A percentile compares a stretch with the other conserved stretches of the same genome.
These are phyloP conservation scores for Zarea fungicola DNA, from an alignment of 2,329 filamentous ascomycete species.

Conservation along the genomic window DNA sequence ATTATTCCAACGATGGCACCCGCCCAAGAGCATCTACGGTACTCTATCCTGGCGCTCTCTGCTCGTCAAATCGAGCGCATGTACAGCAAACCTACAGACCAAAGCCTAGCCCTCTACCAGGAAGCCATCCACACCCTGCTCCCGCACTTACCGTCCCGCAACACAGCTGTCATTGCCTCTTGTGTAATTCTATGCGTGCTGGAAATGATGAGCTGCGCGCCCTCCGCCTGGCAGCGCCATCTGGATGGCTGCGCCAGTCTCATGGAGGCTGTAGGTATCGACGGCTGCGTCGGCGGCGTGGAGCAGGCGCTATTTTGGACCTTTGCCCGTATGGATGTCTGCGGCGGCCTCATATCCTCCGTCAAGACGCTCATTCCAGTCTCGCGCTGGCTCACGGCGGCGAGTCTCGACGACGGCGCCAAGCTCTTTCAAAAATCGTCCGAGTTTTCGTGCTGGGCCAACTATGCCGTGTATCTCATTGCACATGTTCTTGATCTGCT, in stretches of 20 bases:
- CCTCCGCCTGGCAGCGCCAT: constrained; percentile 45
- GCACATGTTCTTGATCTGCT: constrained; percentile 39
- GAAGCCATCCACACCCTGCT: constrained; percentile 45
- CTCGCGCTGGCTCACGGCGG: constrained; percentile 38
- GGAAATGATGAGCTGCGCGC: constrained; percentile 46
- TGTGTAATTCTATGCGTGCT: constrained; percentile 50
- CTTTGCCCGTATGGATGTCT: constrained; percentile 50
- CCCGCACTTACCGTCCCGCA: constrained; percentile 41
- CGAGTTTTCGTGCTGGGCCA: constrained; percentile 43
- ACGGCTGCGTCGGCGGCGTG: constrained; percentile 44
- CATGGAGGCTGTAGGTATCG: constrained; percentile 44
- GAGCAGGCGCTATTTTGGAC: constrained; percentile 50
- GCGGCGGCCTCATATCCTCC: constrained; percentile 47
- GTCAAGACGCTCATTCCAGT: constrained; percentile 45
- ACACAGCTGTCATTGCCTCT: constrained; percentile 45
- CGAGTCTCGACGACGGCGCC: constrained; percentile 26
- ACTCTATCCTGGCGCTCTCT: constrained; percentile 45
- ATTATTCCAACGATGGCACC: constrained; percentile 42
- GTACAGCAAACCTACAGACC: constrained; percentile 29
- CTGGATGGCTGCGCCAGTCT: constrained; percentile 48
- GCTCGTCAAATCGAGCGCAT: constrained; percentile 42
- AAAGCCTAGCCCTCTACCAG: constrained; percentile 43
- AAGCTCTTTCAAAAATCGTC: constrained; percentile 29
- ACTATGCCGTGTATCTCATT: constrained; percentile 44
- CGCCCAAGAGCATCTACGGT: constrained; percentile 38